Conservation (phyloP, 2,329 filamentous ascomycete genomes). For the Phaeophleospora eucalypticola region DNA sequence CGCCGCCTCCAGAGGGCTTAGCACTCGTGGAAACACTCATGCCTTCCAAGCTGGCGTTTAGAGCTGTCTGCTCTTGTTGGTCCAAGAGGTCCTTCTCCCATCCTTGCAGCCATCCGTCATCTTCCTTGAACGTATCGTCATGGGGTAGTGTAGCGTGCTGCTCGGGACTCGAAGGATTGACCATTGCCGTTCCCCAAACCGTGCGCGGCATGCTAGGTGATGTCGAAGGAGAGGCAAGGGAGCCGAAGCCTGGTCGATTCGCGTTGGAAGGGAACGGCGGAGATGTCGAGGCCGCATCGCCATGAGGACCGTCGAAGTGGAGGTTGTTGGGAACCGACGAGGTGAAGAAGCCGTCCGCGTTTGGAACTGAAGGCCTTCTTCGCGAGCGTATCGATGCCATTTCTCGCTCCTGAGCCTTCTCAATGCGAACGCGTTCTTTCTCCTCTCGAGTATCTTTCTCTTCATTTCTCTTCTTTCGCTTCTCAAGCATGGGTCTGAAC, state of each 20-base stretch:
- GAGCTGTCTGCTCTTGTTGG: slow-evolving; percentile 52
- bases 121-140: slow-evolving; percentile 39
- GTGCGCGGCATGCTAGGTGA: slow-evolving; percentile 73
- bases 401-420: slow-evolving; percentile 68
- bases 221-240: slow-evolving; percentile 72
- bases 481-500: slow-evolving; percentile 73
- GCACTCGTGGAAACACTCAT: slow-evolving; percentile 25
- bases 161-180: slow-evolving; percentile 57
- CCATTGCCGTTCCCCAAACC: slow-evolving; percentile 82
- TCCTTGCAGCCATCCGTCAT: slow-evolving; percentile 84
- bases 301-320: slow-evolving; percentile 28
- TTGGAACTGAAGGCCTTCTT: slow-evolving; percentile 50
- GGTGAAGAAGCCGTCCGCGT: slow-evolving; percentile 35
- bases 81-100: slow-evolving; percentile 73
- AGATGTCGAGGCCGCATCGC: slow-evolving; percentile 18
- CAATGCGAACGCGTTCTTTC: slow-evolving; percentile 75
- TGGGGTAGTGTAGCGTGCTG: slow-evolving; percentile 41
- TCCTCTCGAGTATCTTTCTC: slow-evolving; percentile 86
- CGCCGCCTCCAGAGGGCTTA: slow-evolving; percentile 39
- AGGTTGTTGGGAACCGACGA: slow-evolving; percentile 25
- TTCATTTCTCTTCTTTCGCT: slow-evolving; percentile 67
- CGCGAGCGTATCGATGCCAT: slow-evolving; percentile 64
- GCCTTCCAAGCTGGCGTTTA: slow-evolving; percentile 16
- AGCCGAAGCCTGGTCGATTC: slow-evolving; percentile 59
- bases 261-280: slow-evolving; percentile 55